A percentile compares a stretch with the other conserved stretches of the same genome.
These are phyloP conservation scores for Cenchrus fungigraminus DNA, from an alignment of 176 grass and related monocot species.

Conservation along the genomic window DNA sequence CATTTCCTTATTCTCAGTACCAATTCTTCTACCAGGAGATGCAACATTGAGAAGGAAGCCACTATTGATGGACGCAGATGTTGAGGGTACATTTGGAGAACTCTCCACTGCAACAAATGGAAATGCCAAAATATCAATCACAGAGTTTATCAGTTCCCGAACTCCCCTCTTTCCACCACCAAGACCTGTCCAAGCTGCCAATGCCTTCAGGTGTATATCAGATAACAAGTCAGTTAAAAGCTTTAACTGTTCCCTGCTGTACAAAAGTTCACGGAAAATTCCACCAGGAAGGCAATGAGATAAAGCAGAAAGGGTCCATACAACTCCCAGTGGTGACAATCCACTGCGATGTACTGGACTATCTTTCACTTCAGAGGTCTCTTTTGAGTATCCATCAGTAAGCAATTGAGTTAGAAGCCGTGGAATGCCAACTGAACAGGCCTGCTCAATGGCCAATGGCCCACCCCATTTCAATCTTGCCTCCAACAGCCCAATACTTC, in stretches of 20 bases:
- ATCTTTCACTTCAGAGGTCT: slow-evolving; percentile 52
- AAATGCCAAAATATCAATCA: slow-evolving; percentile 94
- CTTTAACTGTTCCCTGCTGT: slow-evolving; percentile 74
- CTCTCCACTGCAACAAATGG: slow-evolving; percentile 94
- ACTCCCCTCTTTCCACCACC: slow-evolving; percentile 80
- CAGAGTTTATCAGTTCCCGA: slow-evolving; percentile 79
- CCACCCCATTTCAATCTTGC: slow-evolving; percentile 84
- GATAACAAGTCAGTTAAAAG: slow-evolving; percentile 74
- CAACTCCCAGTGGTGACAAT: slow-evolving; percentile 77
- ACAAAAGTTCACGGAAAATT: slow-evolving; percentile 82
- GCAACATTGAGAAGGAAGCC: slow-evolving; percentile 84
- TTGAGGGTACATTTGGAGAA: slow-evolving; percentile 76
- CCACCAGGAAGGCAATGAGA: slow-evolving; percentile 77
- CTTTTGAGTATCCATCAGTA: slow-evolving; percentile 60
- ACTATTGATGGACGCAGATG: slow-evolving; percentile 87
- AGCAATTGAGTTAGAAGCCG: slow-evolving; percentile 78
- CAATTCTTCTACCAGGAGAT: slow-evolving; percentile 79
- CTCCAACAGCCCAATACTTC: slow-evolving; percentile 78
- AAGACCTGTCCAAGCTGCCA: slow-evolving; percentile 78
- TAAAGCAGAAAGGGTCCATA: slow-evolving; percentile 75
- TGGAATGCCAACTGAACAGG: slow-evolving; percentile 84
- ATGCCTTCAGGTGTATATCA: slow-evolving; percentile 68
- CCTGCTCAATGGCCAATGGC: slow-evolving; percentile 86
- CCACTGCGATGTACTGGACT: slow-evolving; percentile 55
- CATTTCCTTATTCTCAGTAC: slow-evolving; percentile 78